Evolutionary conservation across 2,329 filamentous ascomycete species (phyloP), one percentile per base, ranked within the genome.

Genomic region (Cordyceps fumosorosea): DNA sequence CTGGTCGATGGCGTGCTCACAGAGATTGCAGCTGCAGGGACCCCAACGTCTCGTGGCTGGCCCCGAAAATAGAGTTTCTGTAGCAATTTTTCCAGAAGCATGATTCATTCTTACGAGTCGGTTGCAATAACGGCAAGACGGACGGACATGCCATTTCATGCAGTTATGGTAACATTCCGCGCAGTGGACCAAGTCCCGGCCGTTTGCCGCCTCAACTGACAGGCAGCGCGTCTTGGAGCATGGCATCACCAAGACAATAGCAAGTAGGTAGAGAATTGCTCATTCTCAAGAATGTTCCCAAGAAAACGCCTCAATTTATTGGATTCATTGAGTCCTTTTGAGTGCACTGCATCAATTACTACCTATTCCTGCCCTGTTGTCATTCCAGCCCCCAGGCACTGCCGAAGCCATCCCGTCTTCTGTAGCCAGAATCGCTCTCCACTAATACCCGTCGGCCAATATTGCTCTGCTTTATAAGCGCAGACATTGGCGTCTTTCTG

Each of bases 1-100:
- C 56, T 7, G 3, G 45, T 52, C 47, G 58, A 61, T 61, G 58
- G 51, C 58, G 58, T 61, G 58, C 58, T 61, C 51, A 34, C 45
- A 51, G 56, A 58, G 18, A 58, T 58, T 45, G 20, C 34, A 55
- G 22, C n/a, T 26, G 32, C 45, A 34, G 14, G 8, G 32, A 11
- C 7, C 12, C 6, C 16, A 12, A 29, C 18, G 16, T 18, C 18
- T 55, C 26, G 20, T 4, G 42, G 18, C 16, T 4, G 26, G 18
- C 16, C 29, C 20, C 5, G 20, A 20, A 50, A 48, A 48, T 40
- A 58, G 32, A 32, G 10, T 57, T 50, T 47, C 20, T 20, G 42
- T 12, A 22, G 22, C 44, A 18, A 22, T 20, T 32, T 18, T 44
- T 44, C 44, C 10, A 20, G 44, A 47, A 47, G 8, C 8, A 47